phyloP scores from a whole-genome alignment of 2,329 filamentous ascomycete genomes.

The Colletotrichum sp. region DNA sequence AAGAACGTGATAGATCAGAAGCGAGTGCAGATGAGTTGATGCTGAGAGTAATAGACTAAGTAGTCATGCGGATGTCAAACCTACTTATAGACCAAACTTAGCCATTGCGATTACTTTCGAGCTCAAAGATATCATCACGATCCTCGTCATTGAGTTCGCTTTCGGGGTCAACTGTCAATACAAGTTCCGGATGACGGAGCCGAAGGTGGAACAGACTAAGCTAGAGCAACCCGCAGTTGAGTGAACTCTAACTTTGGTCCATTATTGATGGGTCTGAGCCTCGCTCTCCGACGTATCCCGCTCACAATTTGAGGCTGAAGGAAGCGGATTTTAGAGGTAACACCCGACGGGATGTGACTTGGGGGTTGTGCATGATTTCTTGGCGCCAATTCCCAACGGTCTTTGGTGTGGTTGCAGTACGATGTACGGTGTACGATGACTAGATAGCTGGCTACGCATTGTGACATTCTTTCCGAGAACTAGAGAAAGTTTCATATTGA shows the following conservation, averaged over 20 bases:
- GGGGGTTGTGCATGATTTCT: not conserved
- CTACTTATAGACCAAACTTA: not conserved
- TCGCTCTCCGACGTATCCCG: not conserved
- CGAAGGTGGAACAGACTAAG: not conserved
- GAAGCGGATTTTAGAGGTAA: not conserved
- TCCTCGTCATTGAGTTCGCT: not conserved
- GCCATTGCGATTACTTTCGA: not conserved
- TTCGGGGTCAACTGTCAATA: not conserved
- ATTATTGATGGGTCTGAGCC: not conserved
- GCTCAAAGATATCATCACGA: not conserved
- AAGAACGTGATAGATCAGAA: not conserved
- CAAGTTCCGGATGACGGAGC: not conserved
- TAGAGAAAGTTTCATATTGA: not conserved
- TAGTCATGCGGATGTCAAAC: not conserved
- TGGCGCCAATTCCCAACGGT: not conserved
- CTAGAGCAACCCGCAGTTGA: not conserved
- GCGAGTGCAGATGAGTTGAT: not conserved
- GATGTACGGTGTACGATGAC: not conserved
- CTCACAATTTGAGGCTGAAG: not conserved
- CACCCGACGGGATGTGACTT: not conserved
- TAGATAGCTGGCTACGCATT: not conserved
- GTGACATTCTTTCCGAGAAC: not conserved
- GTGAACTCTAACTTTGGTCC: not conserved
- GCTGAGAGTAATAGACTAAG: not conserved
- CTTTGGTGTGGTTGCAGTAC: not conserved